Evolutionary conservation across 2,329 filamentous ascomycete species (phyloP), one percentile per base, ranked within the genome.

Genomic region (Xylaria sp.): DNA sequence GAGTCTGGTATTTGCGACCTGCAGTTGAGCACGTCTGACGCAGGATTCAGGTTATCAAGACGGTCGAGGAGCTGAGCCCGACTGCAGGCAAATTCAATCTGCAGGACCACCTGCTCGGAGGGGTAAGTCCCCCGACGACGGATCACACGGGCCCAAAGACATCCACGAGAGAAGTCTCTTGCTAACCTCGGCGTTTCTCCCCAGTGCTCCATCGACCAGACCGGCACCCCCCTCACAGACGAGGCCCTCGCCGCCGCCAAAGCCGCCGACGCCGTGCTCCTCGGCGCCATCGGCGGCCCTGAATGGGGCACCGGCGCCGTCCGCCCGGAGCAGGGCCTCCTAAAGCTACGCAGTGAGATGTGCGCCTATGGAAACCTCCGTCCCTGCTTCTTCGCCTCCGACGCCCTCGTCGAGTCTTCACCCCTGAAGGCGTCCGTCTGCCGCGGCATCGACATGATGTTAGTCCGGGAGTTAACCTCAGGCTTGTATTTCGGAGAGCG

Each of bases 401-500:
- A 95, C 61, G 87, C 89, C 32, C 90, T 97, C 57, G 90, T 97
- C 76, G 90, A 94, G 58, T 87, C 86, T 77, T 97, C 94, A 12
- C 95, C 95, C 0, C 89, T 98, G 71, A 97, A 97, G 83, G 90
- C 92, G 62, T 87, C 91, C 3, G 87, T 97, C 70, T 97, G 93
- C 86, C 87, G 90, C 70, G 94, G 93, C 76, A 94, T 92, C 75
- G 92, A 98, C 85, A 93, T 98, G 83, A 93, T 92, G 82, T 91
- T 98, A 77, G 91, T 98, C 70, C 93, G 95, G 57, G 95, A 98
- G 82, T 82, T 97, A 60, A 97, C 94, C 0, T 92, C 93, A 23
- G 94, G 95, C 55, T 94, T 97, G 80, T 97, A 98, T 86, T 98
- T 98, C 80, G 94, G 95, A 58, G 93, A 97, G 56, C 88, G 94